Evolutionary conservation across 2,329 filamentous ascomycete genomes (phyloP).

Genomic region (Pseudophaeomoniella oleicola): DNA sequence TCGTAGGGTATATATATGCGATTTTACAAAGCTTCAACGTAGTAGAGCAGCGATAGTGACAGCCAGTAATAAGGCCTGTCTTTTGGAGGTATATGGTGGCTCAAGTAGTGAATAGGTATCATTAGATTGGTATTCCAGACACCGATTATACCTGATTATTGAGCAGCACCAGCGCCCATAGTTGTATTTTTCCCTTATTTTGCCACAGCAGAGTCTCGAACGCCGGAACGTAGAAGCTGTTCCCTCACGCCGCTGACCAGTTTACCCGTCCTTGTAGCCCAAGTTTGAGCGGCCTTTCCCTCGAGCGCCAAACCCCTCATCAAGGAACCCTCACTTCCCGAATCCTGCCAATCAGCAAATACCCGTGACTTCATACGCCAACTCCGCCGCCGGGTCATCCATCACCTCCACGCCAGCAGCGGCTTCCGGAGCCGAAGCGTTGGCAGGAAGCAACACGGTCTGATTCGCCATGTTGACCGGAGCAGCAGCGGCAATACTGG

Average conservation of each 20-base stretch:
- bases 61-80: too few relatives aligned
- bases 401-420: neutral
- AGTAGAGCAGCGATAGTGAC: too few relatives aligned
- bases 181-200: too few relatives aligned
- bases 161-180: too few relatives aligned
- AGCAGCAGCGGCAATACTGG: neutral
- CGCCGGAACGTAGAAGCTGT: neutral
- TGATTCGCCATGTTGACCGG: neutral
- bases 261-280: neutral
- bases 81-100: too few relatives aligned
- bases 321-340: too few relatives aligned
- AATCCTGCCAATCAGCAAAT: too few relatives aligned
- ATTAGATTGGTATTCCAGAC: too few relatives aligned
- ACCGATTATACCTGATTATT: too few relatives aligned
- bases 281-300: neutral
- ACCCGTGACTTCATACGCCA: neutral
- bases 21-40: too few relatives aligned
- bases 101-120: too few relatives aligned
- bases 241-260: neutral
- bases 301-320: neutral
- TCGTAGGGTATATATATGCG: too few relatives aligned
- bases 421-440: neutral
- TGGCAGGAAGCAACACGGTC: neutral
- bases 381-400: slow-evolving; percentile 1
- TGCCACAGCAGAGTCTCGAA: slow-evolving; percentile 1